Base-by-base conservation (phyloP, 805 yeast species). In the Starmerella tilneyi region DNA sequence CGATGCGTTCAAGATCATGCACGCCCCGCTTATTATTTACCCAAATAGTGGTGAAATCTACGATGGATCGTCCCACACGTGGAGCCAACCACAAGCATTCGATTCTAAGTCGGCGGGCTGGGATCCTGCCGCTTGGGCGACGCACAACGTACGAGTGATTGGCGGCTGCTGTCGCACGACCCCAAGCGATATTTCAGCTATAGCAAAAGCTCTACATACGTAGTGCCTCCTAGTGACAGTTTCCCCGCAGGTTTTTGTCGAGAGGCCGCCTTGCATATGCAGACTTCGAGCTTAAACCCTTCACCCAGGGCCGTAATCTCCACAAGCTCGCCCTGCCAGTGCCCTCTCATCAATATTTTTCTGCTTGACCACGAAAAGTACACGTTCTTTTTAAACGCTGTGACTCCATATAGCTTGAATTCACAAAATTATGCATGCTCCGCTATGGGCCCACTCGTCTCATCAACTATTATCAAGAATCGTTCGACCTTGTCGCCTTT, bases 131-230 rank as follows among this genome's bases (percentile, higher is more conserved):
- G 69, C 60, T 16, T 74, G 80, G 74, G 49, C 63, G 1, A 56
- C 58, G 7, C 9, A 13, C 29, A 68, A 70, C 8, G 71, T 71
- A 2, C 68, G 70, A 28, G 68, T 80, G 8, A 64, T 82, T 44
- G 92, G 92, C 8, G 89, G 88, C 2, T 82, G 89, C 60, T 82
- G 89, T 51, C 68, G 84, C 53, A 79, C 84, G 1, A 69, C 75
- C 0, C 85, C 86, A 0, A 52, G 76, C 71, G 23, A 69, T 68
- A 38, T 45, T 20, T 13, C 9, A 17, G 2, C 24, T 47, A 24
- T 22, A 15, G 33, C 41, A 5, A 15, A 13, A 9, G 29, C 40
- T 22, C 29, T 36, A 9, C 40, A 15, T 24, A 16, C 16, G 17
- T 11, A 21, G 6, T 6, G 6, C 5, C 9, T 13, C n/a, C 31